Conservation (phyloP, 164 flowering plant genomes). For the Vitis vinifera region DNA sequence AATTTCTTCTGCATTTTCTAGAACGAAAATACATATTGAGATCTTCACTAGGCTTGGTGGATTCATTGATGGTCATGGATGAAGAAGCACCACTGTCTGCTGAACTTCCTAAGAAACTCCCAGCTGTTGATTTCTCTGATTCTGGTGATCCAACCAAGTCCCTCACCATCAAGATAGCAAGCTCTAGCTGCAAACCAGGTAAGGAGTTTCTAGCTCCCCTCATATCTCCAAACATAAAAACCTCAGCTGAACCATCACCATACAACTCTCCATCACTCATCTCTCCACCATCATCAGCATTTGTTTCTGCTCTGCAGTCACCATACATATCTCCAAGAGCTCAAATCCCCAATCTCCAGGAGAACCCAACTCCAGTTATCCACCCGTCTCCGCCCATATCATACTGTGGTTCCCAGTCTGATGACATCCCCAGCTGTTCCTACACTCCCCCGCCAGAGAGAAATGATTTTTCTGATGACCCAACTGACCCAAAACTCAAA, state of each 20-base stretch:
- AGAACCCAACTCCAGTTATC: conserved; percentile 15
- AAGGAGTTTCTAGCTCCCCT: conserved; percentile 13
- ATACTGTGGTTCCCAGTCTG: conserved; percentile 57
- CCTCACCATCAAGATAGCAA: conserved; percentile 56
- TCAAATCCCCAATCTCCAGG: conserved; percentile 21
- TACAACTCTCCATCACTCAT: conserved; percentile 70
- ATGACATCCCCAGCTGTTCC: conserved; percentile 86
- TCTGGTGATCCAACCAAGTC: conserved; percentile 17
- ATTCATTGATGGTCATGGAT: conserved; percentile 24
- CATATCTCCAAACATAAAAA: conserved; percentile 29
- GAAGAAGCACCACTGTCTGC: conserved; percentile 23
- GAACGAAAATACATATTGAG: neutral
- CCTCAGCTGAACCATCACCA: conserved; percentile 57
- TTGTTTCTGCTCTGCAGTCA: conserved; percentile 86
- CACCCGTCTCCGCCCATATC: conserved; percentile 52
- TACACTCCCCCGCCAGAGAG: conserved; percentile 88
- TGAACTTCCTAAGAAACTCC: neutral
- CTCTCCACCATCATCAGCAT: conserved; percentile 89
- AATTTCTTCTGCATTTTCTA: too few species aligned
- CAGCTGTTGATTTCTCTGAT: neutral
- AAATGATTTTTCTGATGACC: conserved; percentile 61
- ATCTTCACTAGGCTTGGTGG: neutral
- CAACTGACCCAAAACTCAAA: conserved; percentile 44
- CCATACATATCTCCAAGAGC: conserved; percentile 91
- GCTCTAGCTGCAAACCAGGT: conserved; percentile 20